Percentiles rank a stretch among this genome's conserved stretches.
Evolutionary conservation across 176 grass and related monocot genomes (phyloP).

Genomic region (Juncus inflexus): DNA sequence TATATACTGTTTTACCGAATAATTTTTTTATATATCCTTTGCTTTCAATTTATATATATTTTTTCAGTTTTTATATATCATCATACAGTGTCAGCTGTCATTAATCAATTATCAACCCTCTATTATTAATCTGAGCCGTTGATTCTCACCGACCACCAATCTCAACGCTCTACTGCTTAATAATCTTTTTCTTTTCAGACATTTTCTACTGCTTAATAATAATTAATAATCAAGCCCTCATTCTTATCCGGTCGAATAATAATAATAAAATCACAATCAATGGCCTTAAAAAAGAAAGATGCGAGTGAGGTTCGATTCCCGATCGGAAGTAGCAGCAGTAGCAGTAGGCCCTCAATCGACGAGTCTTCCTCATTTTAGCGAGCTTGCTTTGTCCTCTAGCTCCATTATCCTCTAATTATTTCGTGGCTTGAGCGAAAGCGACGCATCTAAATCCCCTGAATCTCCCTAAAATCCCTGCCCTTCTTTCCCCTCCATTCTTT

Average conservation of each 20-base stretch:
- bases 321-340: not conserved
- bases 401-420: conserved; percentile 20
- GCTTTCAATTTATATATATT: no score
- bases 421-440: conserved; percentile 4
- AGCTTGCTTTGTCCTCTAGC: conserved; percentile 15
- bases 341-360: not conserved
- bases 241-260: not conserved
- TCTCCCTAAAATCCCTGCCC: not conserved
- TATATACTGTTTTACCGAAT: no score
- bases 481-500: not conserved
- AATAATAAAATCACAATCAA: conserved; percentile 2
- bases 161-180: not conserved
- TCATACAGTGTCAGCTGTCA: no score
- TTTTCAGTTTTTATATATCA: no score
- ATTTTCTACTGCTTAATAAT: not conserved
- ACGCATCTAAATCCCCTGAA: conserved; percentile 20
- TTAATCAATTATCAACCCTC: no score
- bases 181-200: not conserved
- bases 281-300: not conserved
- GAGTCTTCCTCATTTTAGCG: not conserved
- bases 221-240: conserved; percentile 1
- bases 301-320: not conserved
- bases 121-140: not conserved
- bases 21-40: no score
- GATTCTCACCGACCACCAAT: not conserved